Conservation (phyloP, 305 asterid genomes). For the Coffea humblotiana region DNA sequence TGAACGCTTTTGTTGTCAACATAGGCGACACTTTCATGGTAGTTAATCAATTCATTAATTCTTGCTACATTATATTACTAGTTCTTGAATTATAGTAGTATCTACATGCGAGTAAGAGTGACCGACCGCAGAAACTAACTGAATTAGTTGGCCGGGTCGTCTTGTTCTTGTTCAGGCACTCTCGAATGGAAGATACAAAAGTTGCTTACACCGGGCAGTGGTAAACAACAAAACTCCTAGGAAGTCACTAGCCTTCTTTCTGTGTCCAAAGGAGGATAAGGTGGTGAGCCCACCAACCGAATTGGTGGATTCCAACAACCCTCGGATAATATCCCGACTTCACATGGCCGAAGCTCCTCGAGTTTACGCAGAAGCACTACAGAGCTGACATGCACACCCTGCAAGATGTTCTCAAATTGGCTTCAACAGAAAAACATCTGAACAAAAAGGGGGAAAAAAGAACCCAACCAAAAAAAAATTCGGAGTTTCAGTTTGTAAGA, state of each 20-base stretch:
- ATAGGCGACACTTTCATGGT: conserved; percentile 93
- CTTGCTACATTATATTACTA: background rate
- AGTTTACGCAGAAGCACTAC: conserved; percentile 77
- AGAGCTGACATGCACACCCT: conserved; percentile 86
- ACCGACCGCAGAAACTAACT: background rate
- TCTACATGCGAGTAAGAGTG: background rate
- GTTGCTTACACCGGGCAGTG: conserved; percentile 87
- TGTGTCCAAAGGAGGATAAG: conserved; percentile 75
- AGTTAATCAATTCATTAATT: background rate
- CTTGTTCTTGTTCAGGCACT: conserved; percentile 54
- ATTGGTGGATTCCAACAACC: conserved; percentile 66
- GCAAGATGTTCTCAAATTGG: conserved; percentile 60
- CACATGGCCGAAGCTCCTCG: conserved; percentile 64
- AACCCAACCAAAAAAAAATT: background rate
- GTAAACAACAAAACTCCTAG: conserved; percentile 70
- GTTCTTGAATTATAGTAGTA: background rate
- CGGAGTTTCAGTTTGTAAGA: background rate
- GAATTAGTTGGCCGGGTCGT: background rate
- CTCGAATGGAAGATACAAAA: conserved; percentile 76
- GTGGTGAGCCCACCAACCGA: conserved; percentile 76
- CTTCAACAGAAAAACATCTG: conserved; percentile 35
- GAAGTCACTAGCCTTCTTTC: conserved; percentile 82
- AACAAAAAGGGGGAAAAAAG: background rate
- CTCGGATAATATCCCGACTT: conserved; percentile 71
- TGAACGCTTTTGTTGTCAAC: conserved; percentile 69